These are phyloP conservation scores for Simplicillium aogashimaense DNA, from an alignment of 2,329 filamentous ascomycete species.

Conservation along the genomic window DNA sequence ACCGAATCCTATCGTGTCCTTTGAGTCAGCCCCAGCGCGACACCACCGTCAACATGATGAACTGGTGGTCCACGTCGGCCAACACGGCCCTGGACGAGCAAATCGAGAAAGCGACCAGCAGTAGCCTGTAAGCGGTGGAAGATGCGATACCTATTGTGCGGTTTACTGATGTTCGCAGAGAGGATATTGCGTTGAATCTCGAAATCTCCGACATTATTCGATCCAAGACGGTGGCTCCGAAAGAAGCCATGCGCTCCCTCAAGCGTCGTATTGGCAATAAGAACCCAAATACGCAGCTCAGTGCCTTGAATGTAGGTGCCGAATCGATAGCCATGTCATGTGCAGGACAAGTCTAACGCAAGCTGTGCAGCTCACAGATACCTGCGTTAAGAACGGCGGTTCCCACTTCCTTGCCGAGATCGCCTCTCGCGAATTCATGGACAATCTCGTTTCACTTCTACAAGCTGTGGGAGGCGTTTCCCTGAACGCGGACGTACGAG, in stretches of 20 bases:
- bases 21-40: neutral
- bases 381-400: constrained; percentile 96
- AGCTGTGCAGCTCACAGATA: constrained; percentile 71
- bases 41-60: constrained; percentile 51
- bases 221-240: constrained; percentile 94
- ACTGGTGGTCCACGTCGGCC: constrained; percentile 90
- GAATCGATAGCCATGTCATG: constrained; percentile 9
- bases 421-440: constrained; percentile 95
- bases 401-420: constrained; percentile 92
- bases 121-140: constrained; percentile 62
- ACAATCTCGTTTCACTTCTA: constrained; percentile 84
- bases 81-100: constrained; percentile 92
- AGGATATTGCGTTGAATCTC: constrained; percentile 94
- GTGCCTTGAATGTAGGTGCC: constrained; percentile 70
- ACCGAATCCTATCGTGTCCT: too few species aligned
- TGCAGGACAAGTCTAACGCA: too few species aligned
- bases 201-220: constrained; percentile 97
- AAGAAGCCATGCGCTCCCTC: constrained; percentile 94
- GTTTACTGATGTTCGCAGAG: constrained; percentile 37
- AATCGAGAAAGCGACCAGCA: constrained; percentile 88
- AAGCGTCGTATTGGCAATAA: constrained; percentile 93
- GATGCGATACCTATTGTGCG: neutral
- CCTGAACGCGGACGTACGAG: constrained; percentile 75
- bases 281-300: constrained; percentile 94
- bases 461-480: constrained; percentile 67